These are phyloP conservation scores for Ophiocordyceps camponoti-saundersi DNA, from an alignment of 2,329 filamentous ascomycete genomes.

Conservation along the genomic window DNA sequence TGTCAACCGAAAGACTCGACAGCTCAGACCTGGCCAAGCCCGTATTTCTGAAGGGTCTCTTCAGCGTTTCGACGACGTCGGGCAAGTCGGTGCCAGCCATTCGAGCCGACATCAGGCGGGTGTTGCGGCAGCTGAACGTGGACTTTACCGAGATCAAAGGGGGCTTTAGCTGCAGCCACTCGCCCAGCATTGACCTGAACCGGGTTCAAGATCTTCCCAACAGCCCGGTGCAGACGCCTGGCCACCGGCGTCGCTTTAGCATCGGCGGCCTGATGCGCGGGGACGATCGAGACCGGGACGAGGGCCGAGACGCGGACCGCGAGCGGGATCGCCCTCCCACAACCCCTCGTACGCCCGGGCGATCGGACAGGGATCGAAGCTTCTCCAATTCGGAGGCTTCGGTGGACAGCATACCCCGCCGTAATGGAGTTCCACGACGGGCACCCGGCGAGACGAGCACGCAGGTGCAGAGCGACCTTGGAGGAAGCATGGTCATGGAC, in stretches of 20 bases:
- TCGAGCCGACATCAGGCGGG: slow-evolving; percentile 75
- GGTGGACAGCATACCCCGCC: slow-evolving; percentile 50
- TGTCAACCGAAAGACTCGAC: slow-evolving; percentile 43
- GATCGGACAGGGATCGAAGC: slow-evolving; percentile 42
- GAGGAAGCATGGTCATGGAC: slow-evolving; percentile 64
- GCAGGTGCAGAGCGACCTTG: slow-evolving; percentile 78
- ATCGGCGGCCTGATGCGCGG: slow-evolving; percentile 50
- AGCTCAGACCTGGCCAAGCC: slow-evolving; percentile 76
- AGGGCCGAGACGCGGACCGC: slow-evolving; percentile 42
- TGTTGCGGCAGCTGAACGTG: slow-evolving; percentile 75
- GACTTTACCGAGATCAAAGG: slow-evolving; percentile 85
- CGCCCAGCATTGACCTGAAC: slow-evolving; percentile 76
- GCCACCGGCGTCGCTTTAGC: slow-evolving; percentile 65
- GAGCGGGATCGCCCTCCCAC: slow-evolving; percentile 20
- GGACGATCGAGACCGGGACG: slow-evolving; percentile 52
- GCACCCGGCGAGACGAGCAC: slow-evolving; percentile 78
- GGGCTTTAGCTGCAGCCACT: slow-evolving; percentile 77
- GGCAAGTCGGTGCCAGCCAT: slow-evolving; percentile 79
- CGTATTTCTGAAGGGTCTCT: slow-evolving; percentile 88
- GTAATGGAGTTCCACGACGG: slow-evolving; percentile 33
- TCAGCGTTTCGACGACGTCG: slow-evolving; percentile 93
- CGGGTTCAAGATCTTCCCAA: slow-evolving; percentile 48
- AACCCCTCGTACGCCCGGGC: slow-evolving; percentile 26
- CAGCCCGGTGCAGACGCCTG: slow-evolving; percentile 37
- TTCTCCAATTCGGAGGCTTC: slow-evolving; percentile 80